Evolutionary conservation across 129 eudicot species (phyloP), one percentile per base, ranked within the genome.

Genomic region (Helichrysum umbraculigerum): DNA sequence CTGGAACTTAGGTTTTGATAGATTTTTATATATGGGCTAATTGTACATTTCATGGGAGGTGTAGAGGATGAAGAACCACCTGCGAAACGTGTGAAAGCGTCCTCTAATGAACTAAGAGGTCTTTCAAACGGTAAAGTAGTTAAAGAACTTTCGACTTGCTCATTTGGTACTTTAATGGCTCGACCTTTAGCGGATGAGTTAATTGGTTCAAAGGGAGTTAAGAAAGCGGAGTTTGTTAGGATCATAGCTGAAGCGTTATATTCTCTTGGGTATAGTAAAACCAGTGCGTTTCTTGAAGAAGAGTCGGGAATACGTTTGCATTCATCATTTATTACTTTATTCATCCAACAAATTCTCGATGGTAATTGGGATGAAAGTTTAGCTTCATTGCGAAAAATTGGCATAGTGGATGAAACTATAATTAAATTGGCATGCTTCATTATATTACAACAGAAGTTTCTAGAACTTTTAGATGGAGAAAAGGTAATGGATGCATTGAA

Each of bases 31-130:
- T 83, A 92, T 92, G 98, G 98, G 96, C 92, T 93, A 91, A 93
- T 81, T 88, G 82, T 78, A 70, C 97, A 84, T 90, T 93, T 88
- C 98, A 93, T 93, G 97, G 97, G 96, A 90, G 97, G 91, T 82
- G 80, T 84, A 85, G 98, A 87, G 87, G 93, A 93, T 79, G 87
- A 85, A 77, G 89, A 85, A 87, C 97, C 98, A 93, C 97, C 97
- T 75, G 85, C 87, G 79, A 93, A 93, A 81, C 96, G 97, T 68
- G 87, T 90, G 90, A 90, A 87, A 83, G 87, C 85, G 65, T 76
- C 89, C 63, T 75, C 86, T 59, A 82, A 74, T 75, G 85, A 83
- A 71, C 78, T 72, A 76, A 82, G 65, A 76, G 79, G 87, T 76
- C 72, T 85, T 78, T 85, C 81, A 12, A 88, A 87, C 88, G 85